A percentile compares a stretch with the other conserved stretches of the same genome.
These are phyloP conservation scores for Ceratocystiopsis minuta DNA, from an alignment of 2,329 filamentous ascomycete genomes.

Conservation along the genomic window DNA sequence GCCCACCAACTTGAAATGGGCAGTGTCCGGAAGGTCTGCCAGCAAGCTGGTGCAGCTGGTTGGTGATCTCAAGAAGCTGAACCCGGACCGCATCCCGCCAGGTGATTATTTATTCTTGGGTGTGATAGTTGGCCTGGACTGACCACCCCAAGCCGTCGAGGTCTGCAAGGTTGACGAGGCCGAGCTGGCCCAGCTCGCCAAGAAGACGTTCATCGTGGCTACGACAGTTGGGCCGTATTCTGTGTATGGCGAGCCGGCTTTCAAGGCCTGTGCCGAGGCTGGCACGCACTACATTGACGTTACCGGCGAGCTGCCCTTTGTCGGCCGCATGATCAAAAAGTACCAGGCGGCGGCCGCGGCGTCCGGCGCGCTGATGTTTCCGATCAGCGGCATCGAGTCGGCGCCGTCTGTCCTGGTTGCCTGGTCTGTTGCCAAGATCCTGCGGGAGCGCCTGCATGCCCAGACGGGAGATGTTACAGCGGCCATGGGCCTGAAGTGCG, in stretches of 20 bases:
- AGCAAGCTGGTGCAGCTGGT: slow-evolving; percentile 55
- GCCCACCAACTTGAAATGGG: slow-evolving; percentile 71
- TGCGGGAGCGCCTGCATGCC: slow-evolving; percentile 30
- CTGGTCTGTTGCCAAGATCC: slow-evolving; percentile 31
- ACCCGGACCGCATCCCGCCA: slow-evolving; percentile 52
- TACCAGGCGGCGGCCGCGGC: slow-evolving; percentile 34
- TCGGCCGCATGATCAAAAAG: slow-evolving; percentile 39
- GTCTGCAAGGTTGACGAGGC: slow-evolving; percentile 27
- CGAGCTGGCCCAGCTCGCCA: slow-evolving; percentile 29
- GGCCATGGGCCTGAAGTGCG: slow-evolving; percentile 16
- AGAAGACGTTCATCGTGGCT: slow-evolving; percentile 38
- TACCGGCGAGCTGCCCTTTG: slow-evolving; percentile 42
- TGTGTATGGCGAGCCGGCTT: slow-evolving; percentile 36
- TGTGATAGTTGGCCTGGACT: too few relatives aligned
- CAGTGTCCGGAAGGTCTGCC: slow-evolving; percentile 65
- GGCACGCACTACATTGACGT: slow-evolving; percentile 49
- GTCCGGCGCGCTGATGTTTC: slow-evolving; percentile 40
- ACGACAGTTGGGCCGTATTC: slow-evolving; percentile 42
- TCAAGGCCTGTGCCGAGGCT: slow-evolving; percentile 42
- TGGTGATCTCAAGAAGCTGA: slow-evolving; percentile 45
- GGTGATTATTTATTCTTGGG: slow-evolving; percentile 22
- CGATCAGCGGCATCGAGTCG: slow-evolving; percentile 45
- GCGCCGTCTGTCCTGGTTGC: slow-evolving; percentile 41
- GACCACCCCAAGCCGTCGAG: slow-evolving; percentile 27
- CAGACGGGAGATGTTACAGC: slow-evolving; percentile 36